These are phyloP conservation scores for Apiotrichum gracile DNA, from an alignment of 1,284 basidiomycete genomes.

Conservation along the genomic window DNA sequence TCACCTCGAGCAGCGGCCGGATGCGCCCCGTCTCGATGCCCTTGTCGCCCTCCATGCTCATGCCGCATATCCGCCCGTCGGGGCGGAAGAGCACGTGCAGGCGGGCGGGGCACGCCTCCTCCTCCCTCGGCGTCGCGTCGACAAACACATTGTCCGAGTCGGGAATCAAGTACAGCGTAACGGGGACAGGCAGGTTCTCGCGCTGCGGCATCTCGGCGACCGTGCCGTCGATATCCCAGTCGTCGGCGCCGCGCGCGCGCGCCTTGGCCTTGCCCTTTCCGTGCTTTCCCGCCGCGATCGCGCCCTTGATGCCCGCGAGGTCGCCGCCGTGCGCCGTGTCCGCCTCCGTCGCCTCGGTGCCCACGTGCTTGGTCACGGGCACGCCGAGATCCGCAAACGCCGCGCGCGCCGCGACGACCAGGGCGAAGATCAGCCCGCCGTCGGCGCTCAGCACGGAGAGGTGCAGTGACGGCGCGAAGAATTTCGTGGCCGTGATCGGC, in stretches of 20 bases:
- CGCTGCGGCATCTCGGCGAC: constrained; percentile 22
- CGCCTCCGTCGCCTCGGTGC: constrained; percentile 28
- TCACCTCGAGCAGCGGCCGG: constrained; percentile 25
- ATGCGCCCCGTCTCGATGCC: constrained; percentile 30
- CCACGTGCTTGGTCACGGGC: constrained; percentile 39
- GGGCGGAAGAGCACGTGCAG: constrained; percentile 37
- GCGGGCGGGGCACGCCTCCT: constrained; percentile 42
- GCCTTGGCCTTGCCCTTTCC: constrained; percentile 5
- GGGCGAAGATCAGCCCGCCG: constrained; percentile 27
- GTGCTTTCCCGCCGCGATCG: constrained; percentile 30
- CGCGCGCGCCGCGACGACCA: constrained; percentile 37
- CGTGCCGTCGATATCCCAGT: constrained; percentile 45
- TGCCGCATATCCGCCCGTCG: constrained; percentile 35
- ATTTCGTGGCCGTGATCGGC: constrained; percentile 21
- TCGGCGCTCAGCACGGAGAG: constrained; percentile 27
- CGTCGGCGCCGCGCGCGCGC: constrained; percentile 35
- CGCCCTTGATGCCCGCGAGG: constrained; percentile 43
- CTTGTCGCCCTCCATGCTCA: constrained; percentile 40
- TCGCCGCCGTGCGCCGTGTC: constrained; percentile 11
- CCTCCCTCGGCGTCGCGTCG: constrained; percentile 43
- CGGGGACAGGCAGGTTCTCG: constrained; percentile 38
- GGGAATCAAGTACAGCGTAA: constrained; percentile 43
- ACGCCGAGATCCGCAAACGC: constrained; percentile 40
- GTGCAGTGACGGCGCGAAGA: constrained; percentile 37
- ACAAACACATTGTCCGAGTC: constrained; percentile 28